A percentile compares a stretch with the other conserved stretches of the same genome.
These are phyloP conservation scores for Cinnamomum chago DNA, from an alignment of 164 flowering plant genomes.

Conservation along the genomic window DNA sequence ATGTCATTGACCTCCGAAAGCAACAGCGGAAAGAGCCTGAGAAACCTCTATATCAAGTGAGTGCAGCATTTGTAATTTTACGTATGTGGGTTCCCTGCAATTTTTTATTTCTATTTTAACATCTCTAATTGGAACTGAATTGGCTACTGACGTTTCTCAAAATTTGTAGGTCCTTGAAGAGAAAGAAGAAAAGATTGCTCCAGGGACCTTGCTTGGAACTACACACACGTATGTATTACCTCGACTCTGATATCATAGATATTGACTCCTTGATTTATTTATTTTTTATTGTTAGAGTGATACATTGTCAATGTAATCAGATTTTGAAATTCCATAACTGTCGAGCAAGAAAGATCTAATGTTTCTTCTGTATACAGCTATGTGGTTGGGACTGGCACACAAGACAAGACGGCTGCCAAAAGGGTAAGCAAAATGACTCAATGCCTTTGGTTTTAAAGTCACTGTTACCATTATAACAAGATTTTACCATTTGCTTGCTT, in stretches of 20 bases:
- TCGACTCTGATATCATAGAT: neutral
- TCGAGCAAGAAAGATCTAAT: neutral
- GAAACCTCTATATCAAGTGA: constrained; percentile 82
- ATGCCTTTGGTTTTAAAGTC: neutral
- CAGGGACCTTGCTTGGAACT: constrained; percentile 86
- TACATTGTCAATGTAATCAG: neutral
- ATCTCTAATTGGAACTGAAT: neutral
- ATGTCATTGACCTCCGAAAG: constrained; percentile 96
- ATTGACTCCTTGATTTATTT: neutral
- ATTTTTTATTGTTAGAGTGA: neutral
- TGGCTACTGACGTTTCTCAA: neutral
- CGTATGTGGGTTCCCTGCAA: neutral
- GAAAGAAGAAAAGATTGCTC: constrained; percentile 82
- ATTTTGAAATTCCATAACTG: neutral
- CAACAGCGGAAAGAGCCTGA: constrained; percentile 98
- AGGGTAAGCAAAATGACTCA: constrained; percentile 47
- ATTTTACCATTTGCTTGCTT: neutral
- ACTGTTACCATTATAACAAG: neutral
- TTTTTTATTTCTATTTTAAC: neutral
- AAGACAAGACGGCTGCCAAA: constrained; percentile 77
- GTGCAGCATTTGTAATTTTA: constrained; percentile 14
- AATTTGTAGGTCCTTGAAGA: constrained; percentile 76
- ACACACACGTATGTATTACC: constrained; percentile 63
- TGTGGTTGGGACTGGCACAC: constrained; percentile 58
- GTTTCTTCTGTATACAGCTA: constrained; percentile 34